Percentiles rank a stretch among this genome's conserved stretches.
These are phyloP conservation scores for Plasmopara viticola DNA, from an alignment of 352 stramenopile genomes.

Conservation along the genomic window DNA sequence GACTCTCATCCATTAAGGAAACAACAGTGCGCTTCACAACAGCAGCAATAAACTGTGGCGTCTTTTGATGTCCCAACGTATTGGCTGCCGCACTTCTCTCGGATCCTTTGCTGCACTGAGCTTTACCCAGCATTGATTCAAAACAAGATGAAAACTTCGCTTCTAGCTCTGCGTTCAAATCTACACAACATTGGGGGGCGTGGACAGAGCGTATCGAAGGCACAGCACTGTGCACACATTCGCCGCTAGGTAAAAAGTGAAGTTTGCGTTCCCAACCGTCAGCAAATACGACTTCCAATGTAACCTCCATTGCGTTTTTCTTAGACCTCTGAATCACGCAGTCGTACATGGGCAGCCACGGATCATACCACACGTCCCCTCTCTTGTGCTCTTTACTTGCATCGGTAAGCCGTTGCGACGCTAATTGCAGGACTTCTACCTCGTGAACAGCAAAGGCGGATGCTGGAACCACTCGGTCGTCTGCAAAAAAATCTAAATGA, in stretches of 20 bases:
- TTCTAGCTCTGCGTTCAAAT: slow-evolving; percentile 13
- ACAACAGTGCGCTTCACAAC: slow-evolving; percentile 17
- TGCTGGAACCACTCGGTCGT: slow-evolving; percentile 23
- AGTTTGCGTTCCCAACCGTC: slow-evolving; percentile 34
- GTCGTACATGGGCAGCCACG: slow-evolving; percentile 46
- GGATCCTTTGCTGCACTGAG: slow-evolving; percentile 16
- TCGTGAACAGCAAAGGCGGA: slow-evolving; percentile 23
- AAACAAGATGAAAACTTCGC: slow-evolving; percentile 13
- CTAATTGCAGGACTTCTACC: slow-evolving; percentile 13
- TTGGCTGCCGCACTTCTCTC: slow-evolving; percentile 29
- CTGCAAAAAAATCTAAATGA: slow-evolving; percentile 6
- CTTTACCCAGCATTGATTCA: slow-evolving; percentile 15
- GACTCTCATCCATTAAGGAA: slow-evolving; percentile 3
- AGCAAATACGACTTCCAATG: slow-evolving; percentile 34
- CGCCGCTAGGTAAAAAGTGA: slow-evolving; percentile 25
- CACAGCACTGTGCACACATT: slow-evolving; percentile 36
- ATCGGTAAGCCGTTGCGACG: slow-evolving; percentile 8
- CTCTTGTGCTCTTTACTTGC: slow-evolving; percentile 6
- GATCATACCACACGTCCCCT: slow-evolving; percentile 27
- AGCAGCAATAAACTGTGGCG: slow-evolving; percentile 39
- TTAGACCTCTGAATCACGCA: slow-evolving; percentile 31
- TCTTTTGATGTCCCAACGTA: slow-evolving; percentile 42
- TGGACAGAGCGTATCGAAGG: slow-evolving; percentile 15
- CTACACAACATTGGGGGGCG: slow-evolving; percentile 20
- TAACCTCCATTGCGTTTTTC: slow-evolving; percentile 11